Conservation (phyloP, 371 early-diverging fungal genomes). For the Mortierella sp. region DNA sequence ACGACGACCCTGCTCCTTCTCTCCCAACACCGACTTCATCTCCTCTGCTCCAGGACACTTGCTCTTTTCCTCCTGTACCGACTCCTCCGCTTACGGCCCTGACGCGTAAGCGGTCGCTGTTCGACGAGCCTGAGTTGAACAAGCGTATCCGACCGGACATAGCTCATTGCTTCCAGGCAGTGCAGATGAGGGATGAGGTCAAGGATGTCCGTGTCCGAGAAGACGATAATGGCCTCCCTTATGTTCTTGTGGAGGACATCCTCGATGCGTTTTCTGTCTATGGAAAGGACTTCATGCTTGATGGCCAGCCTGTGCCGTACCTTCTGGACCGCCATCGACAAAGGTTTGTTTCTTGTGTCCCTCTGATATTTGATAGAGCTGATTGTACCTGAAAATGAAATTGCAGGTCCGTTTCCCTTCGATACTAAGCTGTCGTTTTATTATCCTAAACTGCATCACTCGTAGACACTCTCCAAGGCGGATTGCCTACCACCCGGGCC, state of each 20-base stretch:
- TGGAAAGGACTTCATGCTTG: slow-evolving; percentile 23
- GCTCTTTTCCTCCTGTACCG: background rate
- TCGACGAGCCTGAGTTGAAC: background rate
- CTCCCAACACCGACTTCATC: background rate
- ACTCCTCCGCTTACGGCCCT: background rate
- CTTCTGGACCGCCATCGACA: slow-evolving; percentile 32
- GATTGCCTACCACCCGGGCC: slow-evolving; percentile 2
- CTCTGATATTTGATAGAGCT: no score
- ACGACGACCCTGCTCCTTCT: background rate
- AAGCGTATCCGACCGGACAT: slow-evolving; percentile 13
- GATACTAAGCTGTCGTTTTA: background rate
- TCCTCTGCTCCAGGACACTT: background rate
- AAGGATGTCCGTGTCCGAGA: slow-evolving; percentile 31
- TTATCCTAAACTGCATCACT: background rate
- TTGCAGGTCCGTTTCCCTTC: background rate
- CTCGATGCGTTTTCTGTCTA: slow-evolving; percentile 27
- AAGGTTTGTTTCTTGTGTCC: background rate
- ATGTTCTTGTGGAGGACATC: slow-evolving; percentile 40
- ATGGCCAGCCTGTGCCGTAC: slow-evolving; percentile 36
- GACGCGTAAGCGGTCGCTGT: slow-evolving; percentile 2
- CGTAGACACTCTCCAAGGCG: background rate
- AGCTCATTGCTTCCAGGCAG: slow-evolving; percentile 17
- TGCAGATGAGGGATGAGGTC: slow-evolving; percentile 26
- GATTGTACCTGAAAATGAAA: slow-evolving; percentile 2
- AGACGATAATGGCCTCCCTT: slow-evolving; percentile 15